Percentiles rank a stretch among this genome's conserved stretches.
Conservation (phyloP, 768 basidiomycete genomes). For the Thelephora ganbajun region DNA sequence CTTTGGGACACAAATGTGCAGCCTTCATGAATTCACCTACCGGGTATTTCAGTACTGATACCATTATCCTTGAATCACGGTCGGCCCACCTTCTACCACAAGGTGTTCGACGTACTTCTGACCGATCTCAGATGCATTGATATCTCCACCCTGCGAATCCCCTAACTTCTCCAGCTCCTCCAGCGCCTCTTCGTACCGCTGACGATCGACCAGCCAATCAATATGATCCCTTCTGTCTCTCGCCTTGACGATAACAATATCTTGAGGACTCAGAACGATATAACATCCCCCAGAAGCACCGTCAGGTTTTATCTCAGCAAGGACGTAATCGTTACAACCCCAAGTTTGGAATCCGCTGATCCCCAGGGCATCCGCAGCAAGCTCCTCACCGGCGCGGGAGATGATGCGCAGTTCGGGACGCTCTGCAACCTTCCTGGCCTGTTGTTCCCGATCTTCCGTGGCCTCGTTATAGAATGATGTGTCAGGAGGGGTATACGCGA, state of each 20-base stretch:
- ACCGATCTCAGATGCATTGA: slow-evolving; percentile 62
- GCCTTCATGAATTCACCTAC: slow-evolving; percentile 61
- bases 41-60: background rate
- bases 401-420: slow-evolving; percentile 94
- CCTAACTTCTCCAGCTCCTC: slow-evolving; percentile 50
- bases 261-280: slow-evolving; percentile 76
- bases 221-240: slow-evolving; percentile 86
- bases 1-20: slow-evolving; percentile 70
- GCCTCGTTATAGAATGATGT: slow-evolving; percentile 54
- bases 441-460: slow-evolving; percentile 52
- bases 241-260: slow-evolving; percentile 76
- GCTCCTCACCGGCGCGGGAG: slow-evolving; percentile 76
- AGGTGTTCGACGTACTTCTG: slow-evolving; percentile 78
- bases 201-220: slow-evolving; percentile 78
- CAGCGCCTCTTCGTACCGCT: slow-evolving; percentile 76
- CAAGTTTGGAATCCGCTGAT: slow-evolving; percentile 70
- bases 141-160: slow-evolving; percentile 15
- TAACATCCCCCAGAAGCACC: slow-evolving; percentile 36
- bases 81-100: slow-evolving; percentile 52
- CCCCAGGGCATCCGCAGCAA: slow-evolving; percentile 77
- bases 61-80: background rate
- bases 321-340: slow-evolving; percentile 84
- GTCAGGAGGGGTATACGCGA: slow-evolving; percentile 79
- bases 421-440: slow-evolving; percentile 73
- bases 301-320: slow-evolving; percentile 35